These are phyloP conservation scores for Citrus medica DNA, from an alignment of 345 rosid genomes.

Conservation along the genomic window DNA sequence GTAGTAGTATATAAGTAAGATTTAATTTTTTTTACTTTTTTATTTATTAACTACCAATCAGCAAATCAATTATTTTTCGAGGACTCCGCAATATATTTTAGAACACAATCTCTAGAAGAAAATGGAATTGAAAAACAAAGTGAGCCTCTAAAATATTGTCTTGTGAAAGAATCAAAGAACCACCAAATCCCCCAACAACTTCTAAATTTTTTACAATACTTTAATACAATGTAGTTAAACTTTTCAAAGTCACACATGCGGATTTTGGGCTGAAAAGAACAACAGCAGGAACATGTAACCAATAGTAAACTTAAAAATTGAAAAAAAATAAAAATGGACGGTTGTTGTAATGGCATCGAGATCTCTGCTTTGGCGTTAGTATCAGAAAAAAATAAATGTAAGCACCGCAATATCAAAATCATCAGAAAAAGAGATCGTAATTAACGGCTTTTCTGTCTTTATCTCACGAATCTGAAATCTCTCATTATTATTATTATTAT, in stretches of 20 bases:
- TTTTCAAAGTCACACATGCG: constrained; percentile 9
- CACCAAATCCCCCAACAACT: neutral
- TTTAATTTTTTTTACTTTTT: no score
- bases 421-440: constrained; percentile 36
- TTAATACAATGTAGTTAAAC: neutral
- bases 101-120: no score
- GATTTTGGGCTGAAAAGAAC: neutral
- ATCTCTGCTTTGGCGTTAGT: constrained; percentile 26
- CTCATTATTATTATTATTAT: no score
- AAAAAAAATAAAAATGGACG: neutral
- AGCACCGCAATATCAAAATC: neutral
- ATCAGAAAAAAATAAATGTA: no score
- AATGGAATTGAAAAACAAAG: no score
- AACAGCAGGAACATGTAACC: neutral
- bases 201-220: neutral
- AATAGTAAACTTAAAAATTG: neutral
- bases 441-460: constrained; percentile 50
- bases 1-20: no score
- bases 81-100: no score
- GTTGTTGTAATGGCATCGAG: constrained; percentile 31
- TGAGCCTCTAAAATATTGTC: no score
- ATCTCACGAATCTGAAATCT: neutral
- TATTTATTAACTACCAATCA: no score
- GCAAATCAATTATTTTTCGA: no score
- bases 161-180: neutral